phyloP scores from a whole-genome alignment of 306 rosid genomes.

The Pterocarpus santalinus region DNA sequence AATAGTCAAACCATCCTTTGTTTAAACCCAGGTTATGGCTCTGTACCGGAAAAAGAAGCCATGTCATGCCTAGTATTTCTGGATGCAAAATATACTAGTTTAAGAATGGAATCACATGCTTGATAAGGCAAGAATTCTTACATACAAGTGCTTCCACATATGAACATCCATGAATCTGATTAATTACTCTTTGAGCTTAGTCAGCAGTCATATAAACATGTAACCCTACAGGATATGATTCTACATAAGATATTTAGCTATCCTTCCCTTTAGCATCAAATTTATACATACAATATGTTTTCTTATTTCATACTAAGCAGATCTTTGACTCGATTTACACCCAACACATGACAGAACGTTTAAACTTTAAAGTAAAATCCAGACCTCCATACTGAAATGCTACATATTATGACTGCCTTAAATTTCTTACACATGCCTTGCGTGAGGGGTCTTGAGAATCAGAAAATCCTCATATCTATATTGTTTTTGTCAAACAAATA shows the following conservation, averaged over 20 bases:
- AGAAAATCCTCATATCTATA: neutral
- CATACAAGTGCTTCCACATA: too few relatives aligned
- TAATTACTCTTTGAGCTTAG: too few relatives aligned
- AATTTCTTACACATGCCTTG: neutral
- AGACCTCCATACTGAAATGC: slow-evolving; percentile 19
- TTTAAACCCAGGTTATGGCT: slow-evolving; percentile 41
- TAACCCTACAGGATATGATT: slow-evolving; percentile 11
- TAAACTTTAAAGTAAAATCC: neutral
- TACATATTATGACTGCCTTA: neutral
- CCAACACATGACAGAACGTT: neutral
- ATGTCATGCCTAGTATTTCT: slow-evolving; percentile 28
- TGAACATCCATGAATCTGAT: too few relatives aligned
- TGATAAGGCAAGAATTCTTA: too few relatives aligned
- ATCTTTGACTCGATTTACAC: neutral
- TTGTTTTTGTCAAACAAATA: slow-evolving; percentile 2
- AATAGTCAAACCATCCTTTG: slow-evolving; percentile 36
- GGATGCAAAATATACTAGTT: too few relatives aligned
- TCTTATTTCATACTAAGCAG: neutral
- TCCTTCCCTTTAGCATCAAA: slow-evolving; percentile 34
- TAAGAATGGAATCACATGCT: too few relatives aligned
- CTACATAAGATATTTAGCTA: slow-evolving; percentile 5
- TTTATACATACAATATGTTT: neutral
- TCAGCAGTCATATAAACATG: too few relatives aligned
- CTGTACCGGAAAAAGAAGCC: slow-evolving; percentile 5
- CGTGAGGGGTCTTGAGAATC: neutral